Evolutionary conservation across 805 yeast genomes (phyloP).

Genomic region (Nakazawaea anatomiae): DNA sequence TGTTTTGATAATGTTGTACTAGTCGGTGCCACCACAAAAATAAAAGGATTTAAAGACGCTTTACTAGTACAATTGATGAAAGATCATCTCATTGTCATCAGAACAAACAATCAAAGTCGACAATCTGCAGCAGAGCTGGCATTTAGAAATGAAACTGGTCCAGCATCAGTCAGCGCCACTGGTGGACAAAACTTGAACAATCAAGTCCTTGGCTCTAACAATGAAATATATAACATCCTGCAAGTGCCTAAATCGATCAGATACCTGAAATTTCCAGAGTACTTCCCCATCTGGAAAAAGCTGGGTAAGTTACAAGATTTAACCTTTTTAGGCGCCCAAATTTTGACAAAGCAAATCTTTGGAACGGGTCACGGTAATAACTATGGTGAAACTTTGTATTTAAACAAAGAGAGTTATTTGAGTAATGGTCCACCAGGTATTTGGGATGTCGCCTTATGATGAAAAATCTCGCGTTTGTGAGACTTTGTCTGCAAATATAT

Average conservation of each 20-base stretch:
- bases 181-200: constrained; percentile 15
- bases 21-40: constrained; percentile 70
- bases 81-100: constrained; percentile 42
- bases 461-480: no score
- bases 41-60: constrained; percentile 73
- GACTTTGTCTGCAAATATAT: no score
- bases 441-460: constrained; percentile 54
- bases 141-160: constrained; percentile 22
- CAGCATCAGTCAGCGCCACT: constrained; percentile 7
- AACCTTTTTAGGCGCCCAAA: constrained; percentile 80
- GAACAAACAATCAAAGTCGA: constrained; percentile 13
- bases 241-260: constrained; percentile 82
- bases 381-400: constrained; percentile 50
- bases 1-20: constrained; percentile 80
- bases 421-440: constrained; percentile 78
- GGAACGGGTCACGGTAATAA: constrained; percentile 53
- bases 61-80: constrained; percentile 51
- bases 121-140: constrained; percentile 17
- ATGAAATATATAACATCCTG: constrained; percentile 25
- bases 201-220: constrained; percentile 7
- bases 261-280: constrained; percentile 73
- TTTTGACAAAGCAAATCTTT: constrained; percentile 81
- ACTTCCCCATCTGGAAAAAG: constrained; percentile 92
- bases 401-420: constrained; percentile 64
- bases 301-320: constrained; percentile 65